Percentiles rank a stretch among this genome's conserved stretches.
Evolutionary conservation across 805 yeast genomes (phyloP).

Genomic region (Dipodascus geniculatus): DNA sequence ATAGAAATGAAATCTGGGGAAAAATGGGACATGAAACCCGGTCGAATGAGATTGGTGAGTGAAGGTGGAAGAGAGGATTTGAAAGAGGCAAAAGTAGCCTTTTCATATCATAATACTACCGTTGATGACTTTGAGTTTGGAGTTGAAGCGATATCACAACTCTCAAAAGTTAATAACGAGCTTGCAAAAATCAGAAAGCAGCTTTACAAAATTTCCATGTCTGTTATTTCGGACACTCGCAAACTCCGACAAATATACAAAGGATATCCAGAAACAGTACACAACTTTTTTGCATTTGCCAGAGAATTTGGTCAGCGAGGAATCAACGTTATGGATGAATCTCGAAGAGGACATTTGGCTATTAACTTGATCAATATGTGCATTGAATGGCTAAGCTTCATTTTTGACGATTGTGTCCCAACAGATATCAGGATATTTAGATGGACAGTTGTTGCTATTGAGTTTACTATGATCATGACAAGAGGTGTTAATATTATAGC

Average conservation of each 20-base stretch:
- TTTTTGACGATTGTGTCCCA: conserved; percentile 90
- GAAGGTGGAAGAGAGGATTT: conserved; percentile 56
- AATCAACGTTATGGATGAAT: conserved; percentile 48
- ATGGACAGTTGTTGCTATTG: conserved; percentile 94
- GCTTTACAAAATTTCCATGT: conserved; percentile 54
- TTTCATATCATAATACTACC: conserved; percentile 47
- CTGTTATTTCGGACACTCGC: conserved; percentile 50
- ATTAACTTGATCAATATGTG: conserved; percentile 62
- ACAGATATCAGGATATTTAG: conserved; percentile 83
- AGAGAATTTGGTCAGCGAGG: conserved; percentile 73
- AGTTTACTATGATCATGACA: conserved; percentile 91
- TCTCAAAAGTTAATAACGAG: conserved; percentile 62
- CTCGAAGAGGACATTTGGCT: conserved; percentile 56
- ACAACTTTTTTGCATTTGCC: conserved; percentile 63
- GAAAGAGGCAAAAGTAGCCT: conserved; percentile 42
- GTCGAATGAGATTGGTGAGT: conserved; percentile 54
- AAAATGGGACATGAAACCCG: conserved; percentile 45
- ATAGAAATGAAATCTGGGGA: conserved; percentile 27
- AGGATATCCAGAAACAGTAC: conserved; percentile 57
- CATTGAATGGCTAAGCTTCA: conserved; percentile 84
- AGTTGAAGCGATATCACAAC: conserved; percentile 56
- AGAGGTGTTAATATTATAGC: conserved; percentile 80
- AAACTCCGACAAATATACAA: conserved; percentile 42
- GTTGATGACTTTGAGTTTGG: conserved; percentile 33
- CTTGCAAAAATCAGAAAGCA: conserved; percentile 51